Evolutionary conservation across 2,329 filamentous ascomycete genomes (phyloP).

Genomic region (Sporothrix brunneoviolacea): DNA sequence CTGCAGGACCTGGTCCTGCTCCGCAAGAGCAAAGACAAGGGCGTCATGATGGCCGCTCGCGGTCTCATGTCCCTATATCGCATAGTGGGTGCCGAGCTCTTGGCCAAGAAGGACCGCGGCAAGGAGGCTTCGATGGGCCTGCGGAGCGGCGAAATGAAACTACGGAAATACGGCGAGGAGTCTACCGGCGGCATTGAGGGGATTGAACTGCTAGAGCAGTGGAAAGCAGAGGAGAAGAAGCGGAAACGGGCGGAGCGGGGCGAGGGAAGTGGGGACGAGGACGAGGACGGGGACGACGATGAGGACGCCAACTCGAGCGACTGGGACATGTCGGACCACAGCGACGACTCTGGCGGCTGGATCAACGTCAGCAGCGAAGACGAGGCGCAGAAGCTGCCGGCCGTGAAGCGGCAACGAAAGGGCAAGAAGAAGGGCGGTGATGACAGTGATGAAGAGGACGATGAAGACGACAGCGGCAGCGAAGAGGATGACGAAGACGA

Average conservation of each 20-base stretch:
- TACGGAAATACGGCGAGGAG: conserved; percentile 77
- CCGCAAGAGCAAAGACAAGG: conserved; percentile 95
- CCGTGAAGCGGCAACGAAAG: conserved; percentile 53
- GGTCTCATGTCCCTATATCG: conserved; percentile 85
- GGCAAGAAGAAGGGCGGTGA: conserved; percentile 24
- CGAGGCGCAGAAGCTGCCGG: conserved; percentile 69
- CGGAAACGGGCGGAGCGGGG: conserved; percentile 56
- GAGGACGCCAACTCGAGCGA: conserved; percentile 50
- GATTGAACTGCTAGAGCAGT: conserved; percentile 81
- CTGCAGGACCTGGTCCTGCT: conserved; percentile 94
- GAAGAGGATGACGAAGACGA: conserved; percentile 50
- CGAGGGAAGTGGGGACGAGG: conserved; percentile 38
- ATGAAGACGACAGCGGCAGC: conserved; percentile 29
- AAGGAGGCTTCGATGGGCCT: conserved; percentile 84
- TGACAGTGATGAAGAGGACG: conserved; percentile 33
- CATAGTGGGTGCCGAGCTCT: conserved; percentile 81
- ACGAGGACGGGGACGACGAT: conserved; percentile 54
- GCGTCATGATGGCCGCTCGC: conserved; percentile 97
- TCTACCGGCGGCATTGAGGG: conserved; percentile 79
- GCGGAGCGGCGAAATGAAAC: conserved; percentile 63
- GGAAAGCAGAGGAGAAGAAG: conserved; percentile 84
- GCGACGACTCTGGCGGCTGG: conserved; percentile 77
- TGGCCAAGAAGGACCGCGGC: conserved; percentile 84
- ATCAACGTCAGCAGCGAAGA: conserved; percentile 83
- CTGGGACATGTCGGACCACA: conserved; percentile 57